Base-by-base conservation (phyloP, 257 asterid species). In the Solanum etuberosum region DNA sequence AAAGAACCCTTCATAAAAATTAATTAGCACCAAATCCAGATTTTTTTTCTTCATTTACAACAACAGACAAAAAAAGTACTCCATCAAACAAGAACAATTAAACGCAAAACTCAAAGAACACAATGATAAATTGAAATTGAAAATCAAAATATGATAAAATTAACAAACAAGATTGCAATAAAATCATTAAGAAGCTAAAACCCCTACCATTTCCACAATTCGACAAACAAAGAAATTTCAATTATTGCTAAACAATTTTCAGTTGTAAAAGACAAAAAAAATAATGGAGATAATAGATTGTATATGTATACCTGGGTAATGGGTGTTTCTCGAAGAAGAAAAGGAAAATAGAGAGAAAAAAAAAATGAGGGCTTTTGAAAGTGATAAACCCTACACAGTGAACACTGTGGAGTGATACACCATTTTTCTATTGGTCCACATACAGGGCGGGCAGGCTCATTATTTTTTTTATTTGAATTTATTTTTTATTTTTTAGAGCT, bases 381-480 rank as follows among this genome's bases (percentile, higher is more conserved):
- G 85, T 80, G 85, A 80, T 16, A 80, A 80, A 80, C 85, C 85
- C 85, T 80, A 80, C 29, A 46, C 67, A 78, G 84, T 80, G 29
- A 16, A 18, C 9, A 9, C 46, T 73, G 57, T 3, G 23, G 37
- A 77, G 37, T 74, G 83, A 40, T 27, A 78, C 16, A 27, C 37
- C 42, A 31, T 16, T 43, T 78, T 78, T 9, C 65, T 43, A 78
- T 48, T 81, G 68, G 70, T 81, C 68, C 70, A 81, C 29, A 51
- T 7, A 48, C 10, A 46, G 16, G 29, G 85, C 68, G 21, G 21
- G 85, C 43, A 14, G 68, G 84, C 15, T 78, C 8, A 29, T 80
- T 46, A 18, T 48, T 81, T 9, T 4, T 54, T 80, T 27, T 23
- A 10, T 38, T 80, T 80, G 16, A 42, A 42, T 43, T 80, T 29